Base-by-base conservation (phyloP, 345 rosid genomes). In the Eucalyptus camaldulensis region DNA sequence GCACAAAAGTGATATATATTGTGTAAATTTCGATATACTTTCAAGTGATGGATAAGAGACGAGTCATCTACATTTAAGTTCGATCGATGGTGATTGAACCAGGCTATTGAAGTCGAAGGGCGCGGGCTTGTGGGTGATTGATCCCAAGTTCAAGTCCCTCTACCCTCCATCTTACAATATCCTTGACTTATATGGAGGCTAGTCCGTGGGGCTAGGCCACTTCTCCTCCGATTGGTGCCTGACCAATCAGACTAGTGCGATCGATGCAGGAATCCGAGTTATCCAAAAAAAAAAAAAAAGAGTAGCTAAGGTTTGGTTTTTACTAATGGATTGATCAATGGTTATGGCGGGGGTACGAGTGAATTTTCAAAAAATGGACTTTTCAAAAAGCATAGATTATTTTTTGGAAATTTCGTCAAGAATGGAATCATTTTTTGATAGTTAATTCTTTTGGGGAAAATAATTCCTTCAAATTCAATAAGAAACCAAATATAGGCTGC, bases 71-170 rank as follows among this genome's bases (percentile, higher is more conserved):
- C 4, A 60, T 27, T 7, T 10, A 14, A 60, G 15, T 25, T 27
- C 2, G 1, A 60, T 27, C 8, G 0, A 12, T 12, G 31, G n/a
- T 60, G n/a, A 60, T 60, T 3, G 16, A 13, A 60, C 8, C 8
- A 29, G 16, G 31, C 69, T 27, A 25, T 60, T 6, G 12, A 25
- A 60, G 27, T 56, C 29, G 0, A 56, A 56, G 62, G 62, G 13
- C 1, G 0, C 0, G 5, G 8, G 15, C n/a, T 1, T 12, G 4
- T 60, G 69, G n/a, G 14, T 60, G 69, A 27, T 60, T 13, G 14
- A 25, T 60, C 31, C 56, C 58, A 53, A 53, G 27, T 53, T 53
- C 58, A 53, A 53, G 24, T 53, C 58, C 58, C 58, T 53, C 24
- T 19, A 53, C 24, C 58, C 58, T 53, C 58, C 58, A 53, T 53